Base-by-base conservation (phyloP, 2,329 filamentous ascomycete genomes). In the Niveomyces coronatus region DNA sequence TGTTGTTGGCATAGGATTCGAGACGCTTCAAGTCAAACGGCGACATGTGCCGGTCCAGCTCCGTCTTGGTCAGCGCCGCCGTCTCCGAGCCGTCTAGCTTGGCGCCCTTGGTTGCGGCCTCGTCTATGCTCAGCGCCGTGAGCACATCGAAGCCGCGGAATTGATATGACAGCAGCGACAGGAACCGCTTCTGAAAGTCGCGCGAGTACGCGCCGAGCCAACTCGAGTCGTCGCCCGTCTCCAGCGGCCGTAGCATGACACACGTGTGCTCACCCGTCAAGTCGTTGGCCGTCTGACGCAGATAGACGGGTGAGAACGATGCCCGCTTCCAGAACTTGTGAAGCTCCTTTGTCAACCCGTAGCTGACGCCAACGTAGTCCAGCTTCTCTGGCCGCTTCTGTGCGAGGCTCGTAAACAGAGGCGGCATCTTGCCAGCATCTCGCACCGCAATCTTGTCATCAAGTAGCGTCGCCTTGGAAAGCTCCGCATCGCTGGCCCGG, bases 311-410 rank as follows among this genome's bases (percentile, higher is more conserved):
- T 3, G 79, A 76, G 57, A 95, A 98, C 1, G 70, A 70, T 13
- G 82, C 76, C 24, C 84, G 82, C 63, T 95, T 94, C 91, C 91
- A 98, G 69, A 98, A 98, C 54, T 85, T 93, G 65, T 94, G 91
- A 11, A 98, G 76, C 11, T 76, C 71, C 27, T 79, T 71, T 0
- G 91, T 98, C 40, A 98, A 68, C 37, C 91, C 93, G 56, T 94
- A 98, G 53, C 85, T 94, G 35, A 98, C 93, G 54, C 93, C 91
- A 13, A 98, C 62, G 53, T 96, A 98, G 61, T 98, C 91, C 6
- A 98, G 76, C 5, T 66, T 65, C 31, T 85, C 80, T 0, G 91
- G 82, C 41, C 78, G 79, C 46, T 85, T 78, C 61, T 98, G 87
- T 1, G 82, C 77, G 20, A 98, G 69, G 50, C 88, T 89, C 9